These are phyloP conservation scores for Keithomyces neogunnii DNA, from an alignment of 2,329 filamentous ascomycete species.

Conservation along the genomic window DNA sequence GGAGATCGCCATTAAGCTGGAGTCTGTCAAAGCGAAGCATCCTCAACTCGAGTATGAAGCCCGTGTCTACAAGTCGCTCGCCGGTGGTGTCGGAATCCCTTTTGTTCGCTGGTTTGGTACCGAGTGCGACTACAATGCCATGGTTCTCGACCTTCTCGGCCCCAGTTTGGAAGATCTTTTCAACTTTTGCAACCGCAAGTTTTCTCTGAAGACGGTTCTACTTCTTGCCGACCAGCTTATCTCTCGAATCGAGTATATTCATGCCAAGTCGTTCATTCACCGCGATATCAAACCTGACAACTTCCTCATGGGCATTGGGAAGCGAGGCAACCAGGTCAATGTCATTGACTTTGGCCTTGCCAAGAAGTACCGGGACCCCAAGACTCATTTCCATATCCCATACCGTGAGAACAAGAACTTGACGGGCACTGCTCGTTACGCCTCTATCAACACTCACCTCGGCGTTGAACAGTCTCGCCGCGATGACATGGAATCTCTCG, in stretches of 20 bases:
- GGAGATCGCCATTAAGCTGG: constrained; percentile 99
- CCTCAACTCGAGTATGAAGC: constrained; percentile 98
- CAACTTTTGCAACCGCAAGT: constrained; percentile 99
- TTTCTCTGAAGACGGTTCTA: constrained; percentile 96
- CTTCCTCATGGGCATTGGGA: constrained; percentile 98
- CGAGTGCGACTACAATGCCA: constrained; percentile 99
- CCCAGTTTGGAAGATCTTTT: constrained; percentile 96
- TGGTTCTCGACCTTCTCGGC: constrained; percentile 95
- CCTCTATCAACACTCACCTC: constrained; percentile 96
- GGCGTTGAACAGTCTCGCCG: constrained; percentile 98
- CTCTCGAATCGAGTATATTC: constrained; percentile 98
- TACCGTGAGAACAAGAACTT: constrained; percentile 99
- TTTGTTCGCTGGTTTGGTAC: constrained; percentile 99
- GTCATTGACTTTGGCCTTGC: constrained; percentile 98
- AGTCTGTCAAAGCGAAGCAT: constrained; percentile 99
- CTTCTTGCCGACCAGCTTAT: constrained; percentile 96
- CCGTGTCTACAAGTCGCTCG: constrained; percentile 82
- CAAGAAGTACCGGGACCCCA: constrained; percentile 99
- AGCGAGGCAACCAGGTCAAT: constrained; percentile 98
- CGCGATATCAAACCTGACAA: constrained; percentile 99
- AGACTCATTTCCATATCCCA: constrained; percentile 99
- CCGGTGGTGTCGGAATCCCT: constrained; percentile 93
- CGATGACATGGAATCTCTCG: constrained; percentile 98
- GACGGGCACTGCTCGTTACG: constrained; percentile 96
- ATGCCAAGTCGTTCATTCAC: constrained; percentile 99